Conservation (phyloP, 2,329 filamentous ascomycete species). For the Lanzia echinophila region DNA sequence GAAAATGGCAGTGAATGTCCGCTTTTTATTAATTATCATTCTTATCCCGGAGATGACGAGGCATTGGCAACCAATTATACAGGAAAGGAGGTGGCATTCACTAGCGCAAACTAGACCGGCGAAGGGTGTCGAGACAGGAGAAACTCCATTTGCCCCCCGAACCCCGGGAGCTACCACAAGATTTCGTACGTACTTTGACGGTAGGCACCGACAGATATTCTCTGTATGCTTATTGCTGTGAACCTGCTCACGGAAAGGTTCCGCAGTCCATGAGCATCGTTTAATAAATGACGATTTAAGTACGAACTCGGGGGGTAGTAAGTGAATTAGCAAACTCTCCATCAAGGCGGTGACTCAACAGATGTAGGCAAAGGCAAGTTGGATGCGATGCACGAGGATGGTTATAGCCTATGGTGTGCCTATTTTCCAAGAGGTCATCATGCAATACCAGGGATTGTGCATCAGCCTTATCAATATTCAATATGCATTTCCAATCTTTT, state of each 20-base stretch:
- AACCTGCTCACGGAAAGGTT: no score
- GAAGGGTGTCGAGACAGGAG: no score
- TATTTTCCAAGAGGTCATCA: background rate
- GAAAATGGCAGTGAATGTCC: background rate
- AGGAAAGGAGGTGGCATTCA: no score
- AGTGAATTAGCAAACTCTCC: background rate
- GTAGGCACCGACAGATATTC: no score
- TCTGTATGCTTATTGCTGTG: no score
- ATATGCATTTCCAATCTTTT: background rate
- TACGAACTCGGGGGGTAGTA: no score
- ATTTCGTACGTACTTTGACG: no score
- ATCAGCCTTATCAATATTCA: conserved; percentile 6
- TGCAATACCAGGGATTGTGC: conserved; percentile 5
- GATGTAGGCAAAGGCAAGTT: background rate
- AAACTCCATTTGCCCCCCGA: no score
- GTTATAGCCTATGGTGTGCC: background rate
- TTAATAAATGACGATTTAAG: no score
- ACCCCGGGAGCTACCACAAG: no score
- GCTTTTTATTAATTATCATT: background rate
- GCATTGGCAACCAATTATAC: background rate
- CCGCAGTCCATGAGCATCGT: no score
- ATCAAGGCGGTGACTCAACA: background rate
- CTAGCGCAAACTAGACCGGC: no score
- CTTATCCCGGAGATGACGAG: background rate
- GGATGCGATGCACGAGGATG: background rate